Evolutionary conservation across 495 filamentous ascomycete species (phyloP), one percentile per base, ranked within the genome.

Genomic region (Chaetomium cochliodes): DNA sequence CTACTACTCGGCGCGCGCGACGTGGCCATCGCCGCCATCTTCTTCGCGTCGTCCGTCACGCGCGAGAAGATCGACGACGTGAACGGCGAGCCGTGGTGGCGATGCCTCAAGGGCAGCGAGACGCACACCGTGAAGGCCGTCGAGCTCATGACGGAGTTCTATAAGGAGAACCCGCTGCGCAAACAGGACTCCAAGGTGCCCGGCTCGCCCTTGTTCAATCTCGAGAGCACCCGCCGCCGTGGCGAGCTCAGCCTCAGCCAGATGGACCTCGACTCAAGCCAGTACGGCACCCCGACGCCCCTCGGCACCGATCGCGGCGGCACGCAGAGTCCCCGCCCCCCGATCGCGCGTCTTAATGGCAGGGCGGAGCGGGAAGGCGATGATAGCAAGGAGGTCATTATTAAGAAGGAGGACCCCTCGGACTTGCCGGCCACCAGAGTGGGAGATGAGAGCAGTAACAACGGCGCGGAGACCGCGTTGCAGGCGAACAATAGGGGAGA

Each of bases 11-110:
- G 85, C 2, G 82, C 90, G 28, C 86, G 87, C 44, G 89, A 89
- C 20, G 90, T 98, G 59, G 91, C 92, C 44, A 88, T 93, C 46
- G 88, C 89, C 16, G 87, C 92, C 15, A 84, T 98, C 46, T 97
- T 96, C 75, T 93, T 90, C 58, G 90, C 90, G 20, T 86, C 89
- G 20, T 84, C 85, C 28, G 85, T 91, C 54, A 88, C 83, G 49
- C 79, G 84, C 23, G 82, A 91, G 8, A 82, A 80, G 12, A 89
- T 98, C 62, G 84, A 87, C 37, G 92, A 97, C 71, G 83, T 91
- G 62, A 72, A 84, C 47, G 91, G 89, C n/a, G 82, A 85, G 66
- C 81, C 92, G 1, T 98, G 94, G 94, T 98, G 94, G 94, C 89
- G 68, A 73, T 85, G 67, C 76, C 89, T 77, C 77, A 85, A 46